A percentile compares a stretch with the other conserved stretches of the same genome.
Conservation (phyloP, 1,284 basidiomycete species). For the Erythrobasidium hasegawianum region DNA sequence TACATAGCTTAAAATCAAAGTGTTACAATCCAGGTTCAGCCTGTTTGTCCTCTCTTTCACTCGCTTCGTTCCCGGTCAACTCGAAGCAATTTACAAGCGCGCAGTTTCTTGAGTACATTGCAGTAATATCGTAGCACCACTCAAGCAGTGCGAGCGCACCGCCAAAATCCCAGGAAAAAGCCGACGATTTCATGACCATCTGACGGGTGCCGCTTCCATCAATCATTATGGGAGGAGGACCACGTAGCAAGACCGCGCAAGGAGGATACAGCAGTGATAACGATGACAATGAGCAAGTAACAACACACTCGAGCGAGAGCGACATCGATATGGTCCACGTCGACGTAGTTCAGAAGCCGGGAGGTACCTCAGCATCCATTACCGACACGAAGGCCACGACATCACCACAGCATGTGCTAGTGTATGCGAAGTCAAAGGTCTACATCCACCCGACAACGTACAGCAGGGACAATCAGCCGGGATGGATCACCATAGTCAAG, state of each 20-base stretch:
- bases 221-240: background rate
- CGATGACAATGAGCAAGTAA: constrained; percentile 15
- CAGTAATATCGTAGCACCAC: no score
- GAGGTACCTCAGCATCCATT: no score
- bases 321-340: constrained; percentile 27
- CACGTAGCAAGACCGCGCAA: background rate
- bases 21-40: no score
- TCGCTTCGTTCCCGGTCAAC: no score
- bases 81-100: no score
- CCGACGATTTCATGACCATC: background rate
- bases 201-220: background rate
- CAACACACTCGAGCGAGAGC: constrained; percentile 25
- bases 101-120: no score
- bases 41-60: no score
- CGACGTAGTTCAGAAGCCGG: background rate
- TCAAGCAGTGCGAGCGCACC: no score
- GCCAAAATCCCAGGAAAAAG: no score
- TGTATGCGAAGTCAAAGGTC: constrained; percentile 87
- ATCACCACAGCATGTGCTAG: constrained; percentile 52
- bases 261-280: background rate
- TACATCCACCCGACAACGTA: constrained; percentile 92
- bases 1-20: no score
- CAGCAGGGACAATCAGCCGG: constrained; percentile 84
- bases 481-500: constrained; percentile 83
- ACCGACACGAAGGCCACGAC: no score